Evolutionary conservation across 2,329 filamentous ascomycete species (phyloP), one percentile per base, ranked within the genome.

Genomic region (Dryadomyces sulphureus): DNA sequence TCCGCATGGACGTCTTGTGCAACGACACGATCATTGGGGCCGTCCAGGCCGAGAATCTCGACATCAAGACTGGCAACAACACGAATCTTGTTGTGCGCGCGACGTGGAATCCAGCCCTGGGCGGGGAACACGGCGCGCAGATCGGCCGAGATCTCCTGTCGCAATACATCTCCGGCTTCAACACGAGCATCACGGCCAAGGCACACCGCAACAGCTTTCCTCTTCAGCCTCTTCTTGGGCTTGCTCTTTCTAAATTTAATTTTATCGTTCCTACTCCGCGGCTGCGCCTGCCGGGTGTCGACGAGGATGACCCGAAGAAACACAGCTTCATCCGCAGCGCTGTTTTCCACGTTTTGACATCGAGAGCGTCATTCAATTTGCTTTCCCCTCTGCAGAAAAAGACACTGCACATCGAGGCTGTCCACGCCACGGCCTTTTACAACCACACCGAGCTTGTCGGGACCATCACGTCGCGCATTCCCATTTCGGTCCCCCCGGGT

Each of bases 391-490:
- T 96, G 8, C 64, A 69, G 36, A 67, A 78, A 48, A 83, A 83
- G 44, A 86, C 79, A 1, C 63, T 96, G 17, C 84, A 79, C 54
- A 74, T 98, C 51, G 85, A 86, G 34, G 72, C 70, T 43, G 74
- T 96, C 55, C 82, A 94, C 56, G 90, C 90, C 7, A 87, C 82
- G 1, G 88, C 92, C 0, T 82, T 79, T 50, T 93, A 94, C 61
- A 87, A 94, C 52, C 75, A 84, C 50, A 84, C 79, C 8, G 78
- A 90, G 45, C 73, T 79, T 2, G 70, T 94, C 0, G 92, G 89
- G 1, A 75, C 70, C 22, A 95, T 96, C 48, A 54, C 81, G 21
- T 86, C 92, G 58, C 70, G 81, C 35, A 59, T 77, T 16, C 77
- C 84, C 0, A 90, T 96, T 56, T 73, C 77, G 2, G 82, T 88